Base-by-base conservation (phyloP, 1,284 basidiomycete genomes). In the Ustilago bromivora region DNA sequence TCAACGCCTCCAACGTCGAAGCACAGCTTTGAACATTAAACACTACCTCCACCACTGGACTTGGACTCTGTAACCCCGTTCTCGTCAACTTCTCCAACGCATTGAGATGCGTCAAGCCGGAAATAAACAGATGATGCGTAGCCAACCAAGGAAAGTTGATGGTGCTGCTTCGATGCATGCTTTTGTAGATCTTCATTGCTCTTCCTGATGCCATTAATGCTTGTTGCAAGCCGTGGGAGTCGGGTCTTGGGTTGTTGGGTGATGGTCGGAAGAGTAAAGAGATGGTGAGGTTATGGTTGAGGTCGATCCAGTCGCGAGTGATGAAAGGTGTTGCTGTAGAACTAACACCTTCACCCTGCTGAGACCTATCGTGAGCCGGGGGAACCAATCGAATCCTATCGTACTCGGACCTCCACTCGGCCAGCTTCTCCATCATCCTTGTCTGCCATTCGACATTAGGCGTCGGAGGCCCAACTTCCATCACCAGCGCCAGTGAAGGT, bases 1-100 rank as follows among this genome's bases (percentile, higher is more conserved):
- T 75, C 8, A 78, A 59, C 35, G 71, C 72, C 43, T 78, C 71
- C 13, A 78, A 34, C 36, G 72, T 75, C n/a, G 69, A 71, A 10
- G 76, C 69, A 35, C 76, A 78, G n/a, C 66, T 70, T 53, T 78
- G 76, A 41, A 78, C 72, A 36, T 75, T 74, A 57, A 75, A 72
- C 13, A 78, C 64, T 23, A 78, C 72, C 51, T 78, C 76, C 10
- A 75, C 68, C 3, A 78, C 61, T 5, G 71, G 72, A 36, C 61
- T 71, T 1, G 68, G 69, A 49, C 57, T 60, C 23, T 56, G 34
- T 6, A 64, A 13, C 12, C 68, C 76, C 2, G 62, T 67, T 15
- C 69, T 28, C 1, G 66, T 66, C 31, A 78, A 57, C 68, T 74
- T 72, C 49, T 78, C 69, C 23, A 78, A 36, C 53, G 76, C 73